phyloP scores from a whole-genome alignment of 257 asterid genomes.

The Solanum appendiculatum region DNA sequence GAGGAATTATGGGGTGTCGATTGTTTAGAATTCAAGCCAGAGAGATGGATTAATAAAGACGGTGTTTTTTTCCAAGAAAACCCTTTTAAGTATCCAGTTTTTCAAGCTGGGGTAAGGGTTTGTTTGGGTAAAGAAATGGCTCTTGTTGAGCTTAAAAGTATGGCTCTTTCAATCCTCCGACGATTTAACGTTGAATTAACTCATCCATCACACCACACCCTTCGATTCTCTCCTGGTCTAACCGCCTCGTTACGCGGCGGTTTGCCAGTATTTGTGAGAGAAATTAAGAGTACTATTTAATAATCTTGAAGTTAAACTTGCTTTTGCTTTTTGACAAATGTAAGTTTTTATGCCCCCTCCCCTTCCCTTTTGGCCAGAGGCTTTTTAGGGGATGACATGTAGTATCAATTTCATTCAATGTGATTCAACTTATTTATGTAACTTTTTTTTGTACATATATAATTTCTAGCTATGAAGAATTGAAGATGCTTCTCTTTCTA shows the following conservation, averaged over 20 bases:
- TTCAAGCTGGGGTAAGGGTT: constrained; percentile 35
- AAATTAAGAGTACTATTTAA: background rate
- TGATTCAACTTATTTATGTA: background rate
- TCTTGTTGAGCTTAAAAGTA: constrained; percentile 38
- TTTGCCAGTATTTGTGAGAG: constrained; percentile 24
- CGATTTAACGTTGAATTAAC: constrained; percentile 28
- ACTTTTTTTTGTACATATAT: background rate
- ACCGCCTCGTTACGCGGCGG: constrained; percentile 64
- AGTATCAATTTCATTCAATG: no score
- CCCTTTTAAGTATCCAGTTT: constrained; percentile 33
- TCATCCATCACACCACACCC: background rate
- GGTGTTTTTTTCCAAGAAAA: constrained; percentile 20
- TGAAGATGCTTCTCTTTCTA: background rate
- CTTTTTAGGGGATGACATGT: no score
- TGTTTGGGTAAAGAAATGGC: constrained; percentile 42
- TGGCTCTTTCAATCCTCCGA: constrained; percentile 33
- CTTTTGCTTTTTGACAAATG: background rate
- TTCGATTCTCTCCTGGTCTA: constrained; percentile 60
- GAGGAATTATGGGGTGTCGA: constrained; percentile 26
- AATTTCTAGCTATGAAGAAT: background rate
- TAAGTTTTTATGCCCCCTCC: background rate
- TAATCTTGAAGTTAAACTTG: background rate
- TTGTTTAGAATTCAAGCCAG: constrained; percentile 30
- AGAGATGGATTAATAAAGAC: constrained; percentile 26
- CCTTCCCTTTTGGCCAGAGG: no score